Evolutionary conservation across 371 early-diverging fungal genomes (phyloP).

Genomic region (Vairimorpha ceranae): DNA sequence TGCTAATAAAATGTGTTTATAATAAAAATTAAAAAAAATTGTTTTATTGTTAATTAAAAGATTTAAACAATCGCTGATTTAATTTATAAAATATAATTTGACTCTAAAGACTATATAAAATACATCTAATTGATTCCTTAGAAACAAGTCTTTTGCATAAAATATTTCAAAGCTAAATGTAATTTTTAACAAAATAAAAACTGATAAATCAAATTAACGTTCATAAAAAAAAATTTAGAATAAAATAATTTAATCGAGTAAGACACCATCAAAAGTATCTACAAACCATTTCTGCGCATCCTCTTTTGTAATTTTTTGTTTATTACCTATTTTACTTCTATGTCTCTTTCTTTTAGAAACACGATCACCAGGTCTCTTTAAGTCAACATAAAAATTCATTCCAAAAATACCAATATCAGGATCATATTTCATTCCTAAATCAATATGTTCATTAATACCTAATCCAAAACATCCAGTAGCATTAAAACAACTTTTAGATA

Average conservation of each 20-base stretch:
- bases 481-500: slow-evolving; percentile 84
- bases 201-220: not conserved
- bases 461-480: slow-evolving; percentile 98
- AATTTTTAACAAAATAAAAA: not conserved
- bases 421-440: slow-evolving; percentile 99
- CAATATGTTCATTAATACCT: slow-evolving; percentile 99
- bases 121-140: no score
- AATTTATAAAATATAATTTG: no score
- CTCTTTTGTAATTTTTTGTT: slow-evolving; percentile 80
- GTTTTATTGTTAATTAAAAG: no score
- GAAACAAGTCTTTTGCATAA: no score
- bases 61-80: no score
- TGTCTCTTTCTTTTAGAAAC: slow-evolving; percentile 86
- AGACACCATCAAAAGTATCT: slow-evolving; percentile 60
- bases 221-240: not conserved
- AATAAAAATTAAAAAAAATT: no score
- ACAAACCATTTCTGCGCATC: slow-evolving; percentile 70
- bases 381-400: slow-evolving; percentile 92
- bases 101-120: no score
- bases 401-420: slow-evolving; percentile 79
- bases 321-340: slow-evolving; percentile 74
- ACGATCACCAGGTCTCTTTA: slow-evolving; percentile 91
- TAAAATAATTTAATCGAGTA: slow-evolving; percentile 43
- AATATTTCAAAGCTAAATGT: no score
- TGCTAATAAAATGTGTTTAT: no score